These are phyloP conservation scores for Fusarium secorum DNA, from an alignment of 2,329 filamentous ascomycete genomes.

Conservation along the genomic window DNA sequence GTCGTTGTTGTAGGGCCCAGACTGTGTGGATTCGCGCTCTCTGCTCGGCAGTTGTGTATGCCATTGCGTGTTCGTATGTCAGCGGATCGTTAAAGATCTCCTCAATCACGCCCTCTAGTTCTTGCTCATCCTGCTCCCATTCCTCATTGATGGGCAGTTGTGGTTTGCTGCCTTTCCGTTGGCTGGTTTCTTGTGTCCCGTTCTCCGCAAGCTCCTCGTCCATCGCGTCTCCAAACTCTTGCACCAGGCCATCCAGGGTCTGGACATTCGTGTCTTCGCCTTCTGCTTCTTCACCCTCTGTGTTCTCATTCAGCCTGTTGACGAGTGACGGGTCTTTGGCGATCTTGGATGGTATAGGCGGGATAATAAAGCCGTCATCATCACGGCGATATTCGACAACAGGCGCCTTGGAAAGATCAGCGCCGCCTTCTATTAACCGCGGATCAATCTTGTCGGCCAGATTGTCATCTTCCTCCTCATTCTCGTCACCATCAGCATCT, in stretches of 20 bases:
- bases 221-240: slow-evolving; percentile 54
- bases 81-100: slow-evolving; percentile 71
- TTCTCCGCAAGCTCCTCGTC: slow-evolving; percentile 42
- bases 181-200: slow-evolving; percentile 24
- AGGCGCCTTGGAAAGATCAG: slow-evolving; percentile 47
- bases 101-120: slow-evolving; percentile 74
- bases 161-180: slow-evolving; percentile 46
- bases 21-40: slow-evolving; percentile 62
- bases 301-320: slow-evolving; percentile 27
- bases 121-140: slow-evolving; percentile 69
- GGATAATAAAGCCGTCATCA: slow-evolving; percentile 74
- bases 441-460: slow-evolving; percentile 13
- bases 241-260: slow-evolving; percentile 52
- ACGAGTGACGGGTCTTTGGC: slow-evolving; percentile 44
- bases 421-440: slow-evolving; percentile 43
- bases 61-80: slow-evolving; percentile 63
- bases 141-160: slow-evolving; percentile 67
- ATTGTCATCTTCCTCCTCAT: slow-evolving; percentile 23
- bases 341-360: slow-evolving; percentile 56
- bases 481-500: slow-evolving; percentile 36
- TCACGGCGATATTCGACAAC: slow-evolving; percentile 59
- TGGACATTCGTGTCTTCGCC: slow-evolving; percentile 39
- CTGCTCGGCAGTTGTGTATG: slow-evolving; percentile 65
- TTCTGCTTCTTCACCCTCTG: slow-evolving; percentile 10
- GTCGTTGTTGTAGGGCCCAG: slow-evolving; percentile 58